Evolutionary conservation across 2,329 filamentous ascomycete genomes (phyloP), one percentile per base, ranked within the genome.

Genomic region (Neofusicoccum umdonicola): DNA sequence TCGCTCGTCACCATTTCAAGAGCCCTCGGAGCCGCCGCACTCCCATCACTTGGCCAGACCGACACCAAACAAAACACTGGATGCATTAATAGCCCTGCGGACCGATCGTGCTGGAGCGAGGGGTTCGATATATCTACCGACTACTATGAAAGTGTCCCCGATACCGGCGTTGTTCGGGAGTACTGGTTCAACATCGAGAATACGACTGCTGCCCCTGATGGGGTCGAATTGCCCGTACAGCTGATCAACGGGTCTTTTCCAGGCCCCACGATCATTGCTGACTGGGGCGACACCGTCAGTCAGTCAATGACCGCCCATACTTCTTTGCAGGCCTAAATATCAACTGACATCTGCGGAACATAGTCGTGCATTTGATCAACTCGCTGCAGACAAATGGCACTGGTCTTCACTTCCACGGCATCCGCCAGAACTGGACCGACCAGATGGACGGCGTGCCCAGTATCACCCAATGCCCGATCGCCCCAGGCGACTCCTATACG

Each of bases 381-480:
- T 69, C 78, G 58, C 61, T 81, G 74, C 75, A 75, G 6, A 72
- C 22, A 22, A 89, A 89, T 67, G 86, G 86, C 44, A 88, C 86
- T 7, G 80, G 80, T 7, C 83, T 89, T 17, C 87, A 90, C 71
- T 89, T 82, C 76, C 87, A 90, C 69, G 88, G 84, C 0, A 66
- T 90, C 39, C 82, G 84, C 8, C 85, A 89, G 71, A 78, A 82
- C 66, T 77, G 81, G 70, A 84, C 80, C 56, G 84, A 82, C 68
- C 76, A 81, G 50, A 78, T 83, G 66, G 87, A 89, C 68, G 87
- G 87, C 50, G 85, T 87, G 3, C 77, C 77, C 13, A 79, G 79
- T 13, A 70, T 80, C 35, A 79, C 78, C 4, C 75, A 79, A 69
- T 80, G 78, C 67, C 78, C 77, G 1, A 51, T 72, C 27, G 60